Evolutionary conservation across 1,139 yeast species (phyloP), one percentile per base, ranked within the genome.

Genomic region (Candida sp.): DNA sequence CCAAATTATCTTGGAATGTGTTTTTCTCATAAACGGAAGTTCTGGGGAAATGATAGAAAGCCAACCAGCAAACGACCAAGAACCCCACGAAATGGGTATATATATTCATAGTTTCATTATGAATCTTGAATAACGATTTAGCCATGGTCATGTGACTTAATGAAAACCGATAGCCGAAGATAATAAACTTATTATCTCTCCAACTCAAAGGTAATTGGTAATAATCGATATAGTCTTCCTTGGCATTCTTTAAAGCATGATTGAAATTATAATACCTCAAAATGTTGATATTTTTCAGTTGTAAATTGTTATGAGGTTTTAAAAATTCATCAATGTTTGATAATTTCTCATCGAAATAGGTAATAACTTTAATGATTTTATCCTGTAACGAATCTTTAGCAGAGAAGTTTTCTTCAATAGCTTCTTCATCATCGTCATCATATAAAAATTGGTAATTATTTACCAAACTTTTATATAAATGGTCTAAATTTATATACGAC

Each of bases 21-120:
- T 74, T 79, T 49, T 41, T 56, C 47, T 50, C 49, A 47, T 60
- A 79, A 0, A 76, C 75, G 5, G 58, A 63, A 0, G 84, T 68
- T 4, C 51, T 47, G 11, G 98, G 97, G 57, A 77, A 85, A 52
- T 84, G 85, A 50, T 66, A 68, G 12, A 80, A 47, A 22, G 81
- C 74, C 30, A 90, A 60, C 50, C 81, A 84, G 1, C 77, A 45
- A 63, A 91, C 67, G 30, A 80, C 57, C 2, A 79, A 41, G 7
- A 86, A 76, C 11, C 97, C 99, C 2, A 80, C 41, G 30, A 89
- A 58, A 66, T 93, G 99, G 0, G 97, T 78, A 99, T 99, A 93
- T 46, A 93, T 90, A 65, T 93, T 93, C 63, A 88, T 79, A 1
- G 96, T 78, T 62, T 93, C 99, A 60, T 93, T 93, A 65, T 93